Percentiles rank a stretch among this genome's conserved stretches.
Evolutionary conservation across 2,329 filamentous ascomycete genomes (phyloP).

Genomic region (Boeremia lycopersici): DNA sequence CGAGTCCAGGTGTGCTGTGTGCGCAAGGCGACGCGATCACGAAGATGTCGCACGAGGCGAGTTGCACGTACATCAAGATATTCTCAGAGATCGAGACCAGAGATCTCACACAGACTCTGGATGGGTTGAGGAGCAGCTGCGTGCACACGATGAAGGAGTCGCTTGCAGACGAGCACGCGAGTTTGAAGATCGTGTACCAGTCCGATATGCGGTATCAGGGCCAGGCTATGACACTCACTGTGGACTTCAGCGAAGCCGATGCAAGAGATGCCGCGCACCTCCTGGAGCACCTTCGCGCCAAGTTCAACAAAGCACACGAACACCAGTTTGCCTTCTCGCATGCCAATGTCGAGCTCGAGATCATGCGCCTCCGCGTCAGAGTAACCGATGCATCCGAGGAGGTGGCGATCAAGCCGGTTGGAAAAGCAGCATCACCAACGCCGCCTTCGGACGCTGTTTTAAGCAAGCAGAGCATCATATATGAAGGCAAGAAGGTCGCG

Average conservation of each 20-base stretch:
- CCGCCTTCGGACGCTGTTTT: constrained; percentile 48
- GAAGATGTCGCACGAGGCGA: constrained; percentile 56
- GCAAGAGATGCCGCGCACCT: constrained; percentile 40
- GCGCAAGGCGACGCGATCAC: constrained; percentile 59
- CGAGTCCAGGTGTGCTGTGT: constrained; percentile 57
- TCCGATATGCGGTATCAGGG: constrained; percentile 57
- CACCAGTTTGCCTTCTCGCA: constrained; percentile 56
- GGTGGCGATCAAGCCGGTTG: constrained; percentile 47
- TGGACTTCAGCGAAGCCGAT: constrained; percentile 46
- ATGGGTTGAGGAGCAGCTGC: constrained; percentile 46
- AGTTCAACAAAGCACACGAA: constrained; percentile 52
- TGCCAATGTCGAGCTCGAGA: constrained; percentile 53
- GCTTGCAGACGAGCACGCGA: constrained; percentile 38
- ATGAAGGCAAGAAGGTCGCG: constrained; percentile 49
- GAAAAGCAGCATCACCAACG: constrained; percentile 29
- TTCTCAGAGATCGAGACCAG: constrained; percentile 45
- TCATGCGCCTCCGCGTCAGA: constrained; percentile 55
- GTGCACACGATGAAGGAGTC: constrained; percentile 49
- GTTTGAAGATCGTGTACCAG: constrained; percentile 48
- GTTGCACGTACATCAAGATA: constrained; percentile 53
- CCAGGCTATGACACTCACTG: constrained; percentile 48
- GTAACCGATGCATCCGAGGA: constrained; percentile 52
- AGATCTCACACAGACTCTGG: constrained; percentile 45
- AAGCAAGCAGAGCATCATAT: constrained; percentile 48
- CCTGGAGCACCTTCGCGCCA: constrained; percentile 42